Evolutionary conservation across 176 grass and related monocot species (phyloP).

Genomic region (Urochloa ruziziensis): DNA sequence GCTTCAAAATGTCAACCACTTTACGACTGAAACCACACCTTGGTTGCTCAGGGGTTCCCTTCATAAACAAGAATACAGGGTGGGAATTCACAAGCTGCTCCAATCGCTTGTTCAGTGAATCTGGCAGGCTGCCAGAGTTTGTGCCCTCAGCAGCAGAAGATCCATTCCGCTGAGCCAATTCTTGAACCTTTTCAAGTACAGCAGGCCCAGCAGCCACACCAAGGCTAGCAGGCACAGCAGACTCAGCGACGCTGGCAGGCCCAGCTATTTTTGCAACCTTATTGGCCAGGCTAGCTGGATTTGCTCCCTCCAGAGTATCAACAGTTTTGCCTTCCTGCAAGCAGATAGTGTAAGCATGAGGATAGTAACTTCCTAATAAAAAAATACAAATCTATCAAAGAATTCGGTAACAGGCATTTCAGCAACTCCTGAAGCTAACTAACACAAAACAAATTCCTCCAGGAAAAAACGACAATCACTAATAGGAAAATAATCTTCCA

Average conservation of each 20-base stretch:
- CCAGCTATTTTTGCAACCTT: conserved; percentile 85
- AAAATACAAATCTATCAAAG: not conserved
- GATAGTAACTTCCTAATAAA: not conserved
- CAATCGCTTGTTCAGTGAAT: conserved; percentile 56
- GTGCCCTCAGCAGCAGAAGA: conserved; percentile 40
- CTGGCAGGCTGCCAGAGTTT: conserved; percentile 12
- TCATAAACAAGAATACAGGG: conserved; percentile 88
- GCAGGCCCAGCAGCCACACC: conserved; percentile 52
- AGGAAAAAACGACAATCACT: not conserved
- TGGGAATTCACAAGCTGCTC: conserved; percentile 83
- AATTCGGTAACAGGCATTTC: not conserved
- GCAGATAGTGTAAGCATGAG: conserved; percentile 1
- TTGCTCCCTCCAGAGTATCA: conserved; percentile 89
- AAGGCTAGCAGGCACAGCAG: conserved; percentile 65
- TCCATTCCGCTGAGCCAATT: conserved; percentile 46
- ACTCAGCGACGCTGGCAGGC: conserved; percentile 49
- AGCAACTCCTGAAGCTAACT: conserved; percentile 3
- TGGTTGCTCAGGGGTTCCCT: conserved; percentile 81
- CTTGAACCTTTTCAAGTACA: conserved; percentile 62
- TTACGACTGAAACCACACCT: conserved; percentile 91
- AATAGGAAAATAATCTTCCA: not conserved
- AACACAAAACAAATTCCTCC: not conserved
- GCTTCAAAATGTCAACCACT: conserved; percentile 82
- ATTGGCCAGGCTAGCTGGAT: conserved; percentile 85
- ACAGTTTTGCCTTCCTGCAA: conserved; percentile 79